A percentile compares a stretch with the other conserved stretches of the same genome.
These are phyloP conservation scores for Diaporthe australafricana DNA, from an alignment of 2,329 filamentous ascomycete genomes.

Conservation along the genomic window DNA sequence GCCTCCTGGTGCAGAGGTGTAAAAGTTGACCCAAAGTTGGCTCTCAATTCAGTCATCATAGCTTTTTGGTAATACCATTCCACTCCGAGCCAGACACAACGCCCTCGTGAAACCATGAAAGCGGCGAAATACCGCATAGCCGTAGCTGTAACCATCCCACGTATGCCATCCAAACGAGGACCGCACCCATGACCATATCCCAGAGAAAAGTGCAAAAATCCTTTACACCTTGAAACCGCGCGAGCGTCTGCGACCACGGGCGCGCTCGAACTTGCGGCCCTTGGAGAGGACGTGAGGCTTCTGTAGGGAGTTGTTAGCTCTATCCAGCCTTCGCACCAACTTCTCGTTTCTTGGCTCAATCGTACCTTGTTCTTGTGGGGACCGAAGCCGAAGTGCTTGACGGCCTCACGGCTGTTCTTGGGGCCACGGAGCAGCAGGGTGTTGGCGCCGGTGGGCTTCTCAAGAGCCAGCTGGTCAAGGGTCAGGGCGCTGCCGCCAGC, in stretches of 20 bases:
- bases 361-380: slow-evolving; percentile 96
- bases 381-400: slow-evolving; percentile 99
- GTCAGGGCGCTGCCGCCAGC: slow-evolving; percentile 96
- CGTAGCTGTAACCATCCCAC: slow-evolving; percentile 31
- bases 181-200: slow-evolving; percentile 23
- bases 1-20: slow-evolving; percentile 10
- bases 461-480: slow-evolving; percentile 95
- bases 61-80: slow-evolving; percentile 42
- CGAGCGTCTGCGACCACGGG: slow-evolving; percentile 98
- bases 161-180: slow-evolving; percentile 36
- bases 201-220: slow-evolving; percentile 38
- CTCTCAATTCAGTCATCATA: slow-evolving; percentile 41
- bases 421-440: slow-evolving; percentile 96
- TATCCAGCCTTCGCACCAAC: not conserved
- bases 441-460: slow-evolving; percentile 95
- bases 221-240: slow-evolving; percentile 99
- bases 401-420: slow-evolving; percentile 97
- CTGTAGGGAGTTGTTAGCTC: slow-evolving; percentile 61
- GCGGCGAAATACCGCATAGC: slow-evolving; percentile 21
- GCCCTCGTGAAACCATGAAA: slow-evolving; percentile 44
- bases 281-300: slow-evolving; percentile 98
- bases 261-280: slow-evolving; percentile 99
- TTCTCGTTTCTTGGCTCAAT: slow-evolving; percentile 36
- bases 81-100: slow-evolving; percentile 50
- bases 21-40: slow-evolving; percentile 17